phyloP scores from a whole-genome alignment of 2,329 filamentous ascomycete genomes.

The Elsinoe fawcettii region DNA sequence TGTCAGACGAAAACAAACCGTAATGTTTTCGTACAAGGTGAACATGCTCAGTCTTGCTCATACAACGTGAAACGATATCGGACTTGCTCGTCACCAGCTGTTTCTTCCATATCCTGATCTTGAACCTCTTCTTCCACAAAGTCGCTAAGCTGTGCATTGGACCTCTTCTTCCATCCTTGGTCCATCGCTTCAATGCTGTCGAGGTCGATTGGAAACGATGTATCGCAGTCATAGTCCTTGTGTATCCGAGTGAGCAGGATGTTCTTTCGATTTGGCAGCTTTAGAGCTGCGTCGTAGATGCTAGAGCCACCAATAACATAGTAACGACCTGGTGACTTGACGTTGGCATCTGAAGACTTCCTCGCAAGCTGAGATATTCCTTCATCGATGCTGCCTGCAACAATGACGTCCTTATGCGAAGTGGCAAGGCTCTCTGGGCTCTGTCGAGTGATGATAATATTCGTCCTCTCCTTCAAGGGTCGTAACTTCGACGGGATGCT shows the following conservation, averaged over 20 bases:
- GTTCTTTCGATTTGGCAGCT: constrained; percentile 48
- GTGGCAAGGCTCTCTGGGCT: constrained; percentile 19
- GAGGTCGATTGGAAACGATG: constrained; percentile 59
- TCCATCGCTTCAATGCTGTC: constrained; percentile 30
- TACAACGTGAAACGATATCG: constrained; percentile 28
- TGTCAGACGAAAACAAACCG: not conserved
- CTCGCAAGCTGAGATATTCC: constrained; percentile 28
- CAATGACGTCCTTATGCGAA: constrained; percentile 44
- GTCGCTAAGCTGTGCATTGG: constrained; percentile 46
- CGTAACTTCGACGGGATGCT: constrained; percentile 72
- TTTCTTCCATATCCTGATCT: constrained; percentile 55
- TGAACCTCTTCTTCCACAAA: constrained; percentile 66
- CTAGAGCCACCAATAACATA: constrained; percentile 89
- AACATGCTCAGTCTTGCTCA: constrained; percentile 21
- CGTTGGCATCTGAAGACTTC: constrained; percentile 18
- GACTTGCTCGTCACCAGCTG: constrained; percentile 21
- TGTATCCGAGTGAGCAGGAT: constrained; percentile 64
- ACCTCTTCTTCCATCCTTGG: constrained; percentile 46
- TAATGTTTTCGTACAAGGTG: not conserved
- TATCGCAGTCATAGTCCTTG: constrained; percentile 67
- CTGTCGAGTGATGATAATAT: constrained; percentile 66
- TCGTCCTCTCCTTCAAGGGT: constrained; percentile 70
- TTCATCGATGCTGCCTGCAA: constrained; percentile 36
- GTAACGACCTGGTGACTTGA: constrained; percentile 45
- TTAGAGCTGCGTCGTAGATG: constrained; percentile 69